phyloP scores from a whole-genome alignment of 345 rosid genomes.

The Ceriops decandra region DNA sequence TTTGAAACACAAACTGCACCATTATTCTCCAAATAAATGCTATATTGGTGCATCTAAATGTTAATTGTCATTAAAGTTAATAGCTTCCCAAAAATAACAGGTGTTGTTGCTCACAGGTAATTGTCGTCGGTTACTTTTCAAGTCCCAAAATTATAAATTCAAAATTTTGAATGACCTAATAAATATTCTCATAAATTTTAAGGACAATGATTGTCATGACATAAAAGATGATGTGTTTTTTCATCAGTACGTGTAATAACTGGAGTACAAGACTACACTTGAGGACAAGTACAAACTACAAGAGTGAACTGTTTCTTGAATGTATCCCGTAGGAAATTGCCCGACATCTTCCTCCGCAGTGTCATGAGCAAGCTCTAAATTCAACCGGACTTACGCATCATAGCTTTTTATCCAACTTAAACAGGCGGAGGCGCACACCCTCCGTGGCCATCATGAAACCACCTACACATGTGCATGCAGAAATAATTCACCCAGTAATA shows the following conservation, averaged over 20 bases:
- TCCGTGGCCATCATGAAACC: too few species aligned
- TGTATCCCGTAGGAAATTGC: too few species aligned
- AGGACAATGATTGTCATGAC: constrained; percentile 20
- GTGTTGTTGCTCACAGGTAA: neutral
- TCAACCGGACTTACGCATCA: neutral
- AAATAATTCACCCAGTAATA: too few species aligned
- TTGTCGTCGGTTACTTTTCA: neutral
- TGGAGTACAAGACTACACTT: constrained; percentile 6
- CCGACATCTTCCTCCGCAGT: constrained; percentile 22
- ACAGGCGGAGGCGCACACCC: too few species aligned
- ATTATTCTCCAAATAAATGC: too few species aligned
- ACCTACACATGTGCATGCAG: too few species aligned
- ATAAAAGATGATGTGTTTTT: constrained; percentile 20
- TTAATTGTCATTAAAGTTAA: too few species aligned
- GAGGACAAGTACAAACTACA: constrained; percentile 34
- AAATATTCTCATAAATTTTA: neutral
- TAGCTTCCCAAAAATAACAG: too few species aligned
- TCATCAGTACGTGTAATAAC: constrained; percentile 10
- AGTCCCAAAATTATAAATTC: neutral
- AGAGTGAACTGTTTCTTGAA: constrained; percentile 15
- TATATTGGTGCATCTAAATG: too few species aligned
- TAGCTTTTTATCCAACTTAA: too few species aligned
- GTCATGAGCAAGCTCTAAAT: constrained; percentile 12
- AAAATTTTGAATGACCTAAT: neutral
- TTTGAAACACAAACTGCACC: too few species aligned